Evolutionary conservation across 2,329 filamentous ascomycete genomes (phyloP), one percentile per base, ranked within the genome.

Genomic region (Leptoxyphium fumago): DNA sequence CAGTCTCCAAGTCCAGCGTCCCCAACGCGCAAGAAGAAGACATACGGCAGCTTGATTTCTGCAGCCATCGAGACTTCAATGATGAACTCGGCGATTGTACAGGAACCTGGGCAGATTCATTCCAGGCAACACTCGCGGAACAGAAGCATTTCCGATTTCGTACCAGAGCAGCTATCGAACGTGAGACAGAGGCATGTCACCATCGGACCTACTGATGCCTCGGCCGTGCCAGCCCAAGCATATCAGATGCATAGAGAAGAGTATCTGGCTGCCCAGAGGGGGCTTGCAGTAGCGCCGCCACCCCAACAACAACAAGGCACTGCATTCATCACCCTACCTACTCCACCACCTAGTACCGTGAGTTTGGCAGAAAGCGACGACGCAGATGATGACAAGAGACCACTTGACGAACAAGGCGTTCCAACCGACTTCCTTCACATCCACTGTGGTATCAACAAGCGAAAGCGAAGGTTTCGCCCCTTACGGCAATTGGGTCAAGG

Each of bases 111-210:
- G 18, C 50, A 52, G 41, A 17, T 40, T 13, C 14, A 17, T 40
- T 39, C 46, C 38, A 44, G 36, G 18, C 83, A 85, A 60, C 46
- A 60, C 45, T 68, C 69, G 10, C 75, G 84, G 46, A 87, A 91
- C 60, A 75, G 88, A 54, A 95, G 88, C 62, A 68, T 91, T 21
- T 94, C 87, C 66, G 88, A 95, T 51, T 94, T 94, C 61, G 73
- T 78, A 0, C 86, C 87, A 2, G 83, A 91, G 43, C 67, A 75
- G 5, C 68, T 81, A 50, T 71, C 78, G 38, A 73, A 82, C 41
- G 72, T 80, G 1, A 83, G 78, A 56, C 65, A 68, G 29, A 76
- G 86, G 38, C 80, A 85, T 49, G 73, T 84, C 44, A 84, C 82
- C 0, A 78, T 91, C 13, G 78, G 78, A 1, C 69, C 78, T 2